Conservation (phyloP, 495 filamentous ascomycete species). For the Podospora australis region DNA sequence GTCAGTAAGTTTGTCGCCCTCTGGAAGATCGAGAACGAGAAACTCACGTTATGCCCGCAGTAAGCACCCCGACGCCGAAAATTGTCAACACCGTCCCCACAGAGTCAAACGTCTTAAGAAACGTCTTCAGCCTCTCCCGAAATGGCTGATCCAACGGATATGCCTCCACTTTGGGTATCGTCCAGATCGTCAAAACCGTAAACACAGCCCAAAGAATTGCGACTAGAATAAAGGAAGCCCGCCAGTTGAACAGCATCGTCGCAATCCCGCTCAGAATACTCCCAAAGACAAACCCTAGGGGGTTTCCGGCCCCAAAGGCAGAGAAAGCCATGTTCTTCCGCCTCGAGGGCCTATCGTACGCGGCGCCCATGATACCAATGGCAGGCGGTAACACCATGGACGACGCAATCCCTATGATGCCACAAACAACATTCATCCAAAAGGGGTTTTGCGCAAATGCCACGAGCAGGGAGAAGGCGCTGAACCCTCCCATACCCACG, state of each 20-base stretch:
- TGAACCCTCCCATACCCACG: slow-evolving; percentile 54
- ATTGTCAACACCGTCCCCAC: slow-evolving; percentile 57
- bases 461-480: slow-evolving; percentile 47
- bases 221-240: slow-evolving; percentile 55
- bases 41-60: slow-evolving; percentile 55
- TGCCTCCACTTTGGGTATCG: slow-evolving; percentile 54
- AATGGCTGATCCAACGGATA: slow-evolving; percentile 39
- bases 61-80: slow-evolving; percentile 59
- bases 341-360: slow-evolving; percentile 54
- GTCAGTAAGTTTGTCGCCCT: slow-evolving; percentile 14
- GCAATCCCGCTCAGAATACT: slow-evolving; percentile 60
- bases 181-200: slow-evolving; percentile 52
- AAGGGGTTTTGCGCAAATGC: slow-evolving; percentile 58
- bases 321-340: slow-evolving; percentile 67
- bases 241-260: slow-evolving; percentile 55
- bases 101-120: slow-evolving; percentile 53
- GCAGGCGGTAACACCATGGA: slow-evolving; percentile 63
- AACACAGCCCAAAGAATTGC: slow-evolving; percentile 57
- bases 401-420: slow-evolving; percentile 54
- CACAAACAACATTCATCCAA: slow-evolving; percentile 58
- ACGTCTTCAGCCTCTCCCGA: slow-evolving; percentile 30
- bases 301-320: slow-evolving; percentile 65
- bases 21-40: neutral
- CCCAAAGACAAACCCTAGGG: slow-evolving; percentile 63
- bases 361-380: slow-evolving; percentile 58